These are phyloP conservation scores for Tremellales sp. DNA, from an alignment of 1,284 basidiomycete genomes.

Conservation along the genomic window DNA sequence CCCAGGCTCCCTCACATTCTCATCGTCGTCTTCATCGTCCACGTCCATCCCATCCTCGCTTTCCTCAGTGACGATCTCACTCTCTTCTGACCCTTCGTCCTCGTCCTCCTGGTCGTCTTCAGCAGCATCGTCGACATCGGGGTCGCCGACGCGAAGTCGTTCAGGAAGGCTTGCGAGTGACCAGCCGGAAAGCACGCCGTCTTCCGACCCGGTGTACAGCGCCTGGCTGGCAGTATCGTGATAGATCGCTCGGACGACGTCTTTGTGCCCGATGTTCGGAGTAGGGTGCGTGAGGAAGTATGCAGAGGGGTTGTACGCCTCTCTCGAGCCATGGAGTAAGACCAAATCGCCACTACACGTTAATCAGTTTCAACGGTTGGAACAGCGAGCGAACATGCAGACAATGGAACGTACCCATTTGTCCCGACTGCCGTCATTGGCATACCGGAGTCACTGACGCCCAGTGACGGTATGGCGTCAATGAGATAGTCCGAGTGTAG, in stretches of 20 bases:
- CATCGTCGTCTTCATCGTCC: conserved; percentile 13
- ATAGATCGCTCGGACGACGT: conserved; percentile 45
- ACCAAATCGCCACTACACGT: conserved; percentile 44
- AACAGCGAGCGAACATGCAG: neutral
- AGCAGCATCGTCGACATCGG: conserved; percentile 40
- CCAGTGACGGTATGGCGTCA: conserved; percentile 42
- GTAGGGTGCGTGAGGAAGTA: conserved; percentile 38
- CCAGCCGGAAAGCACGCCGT: conserved; percentile 48
- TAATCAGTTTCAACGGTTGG: neutral
- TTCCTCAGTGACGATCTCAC: conserved; percentile 37
- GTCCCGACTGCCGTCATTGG: conserved; percentile 40
- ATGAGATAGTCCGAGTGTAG: conserved; percentile 42
- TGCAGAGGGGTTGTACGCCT: conserved; percentile 34
- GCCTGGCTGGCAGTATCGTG: conserved; percentile 44
- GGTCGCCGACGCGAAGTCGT: conserved; percentile 35
- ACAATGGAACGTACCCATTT: conserved; percentile 37
- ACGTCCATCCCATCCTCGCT: conserved; percentile 12
- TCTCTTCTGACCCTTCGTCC: conserved; percentile 25
- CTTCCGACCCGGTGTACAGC: conserved; percentile 49
- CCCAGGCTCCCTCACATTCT: conserved; percentile 16
- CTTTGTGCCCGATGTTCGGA: conserved; percentile 38
- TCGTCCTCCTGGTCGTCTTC: conserved; percentile 38
- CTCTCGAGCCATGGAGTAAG: conserved; percentile 30
- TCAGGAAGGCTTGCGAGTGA: conserved; percentile 32
- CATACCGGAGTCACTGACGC: conserved; percentile 30